These are phyloP conservation scores for Mangifera indica DNA, from an alignment of 345 rosid species.

Conservation along the genomic window DNA sequence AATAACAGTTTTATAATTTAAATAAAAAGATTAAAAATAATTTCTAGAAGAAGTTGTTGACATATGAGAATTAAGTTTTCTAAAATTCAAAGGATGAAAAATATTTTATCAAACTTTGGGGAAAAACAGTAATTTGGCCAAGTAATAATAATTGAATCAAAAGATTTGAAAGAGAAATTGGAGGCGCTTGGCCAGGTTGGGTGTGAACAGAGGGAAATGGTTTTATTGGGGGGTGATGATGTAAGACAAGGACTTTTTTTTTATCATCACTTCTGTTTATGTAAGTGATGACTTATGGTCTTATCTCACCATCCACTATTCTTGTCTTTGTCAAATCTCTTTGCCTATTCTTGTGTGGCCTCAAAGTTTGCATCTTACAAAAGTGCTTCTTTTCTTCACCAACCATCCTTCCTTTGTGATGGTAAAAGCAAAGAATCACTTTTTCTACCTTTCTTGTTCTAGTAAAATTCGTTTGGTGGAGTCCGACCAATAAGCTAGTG, in stretches of 20 bases:
- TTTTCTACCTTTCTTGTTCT: too few relatives aligned
- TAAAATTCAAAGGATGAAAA: too few relatives aligned
- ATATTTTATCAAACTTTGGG: too few relatives aligned
- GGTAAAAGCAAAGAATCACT: conserved; percentile 8
- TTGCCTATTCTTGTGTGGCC: background rate
- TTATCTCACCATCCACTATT: background rate
- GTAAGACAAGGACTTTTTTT: conserved; percentile 17
- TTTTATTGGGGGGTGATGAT: conserved; percentile 2
- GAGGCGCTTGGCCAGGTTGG: background rate
- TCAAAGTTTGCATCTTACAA: background rate
- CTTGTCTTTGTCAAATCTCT: background rate
- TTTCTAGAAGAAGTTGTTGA: too few relatives aligned
- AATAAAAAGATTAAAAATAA: too few relatives aligned
- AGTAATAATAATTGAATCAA: conserved; percentile 12
- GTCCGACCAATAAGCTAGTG: too few relatives aligned
- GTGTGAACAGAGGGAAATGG: conserved; percentile 9
- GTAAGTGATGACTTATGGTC: too few relatives aligned
- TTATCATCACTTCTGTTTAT: too few relatives aligned
- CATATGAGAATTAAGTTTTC: too few relatives aligned
- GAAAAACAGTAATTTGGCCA: too few relatives aligned
- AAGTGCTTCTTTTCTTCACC: background rate
- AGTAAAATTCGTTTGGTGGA: too few relatives aligned
- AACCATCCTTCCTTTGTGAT: background rate
- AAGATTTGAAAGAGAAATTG: conserved; percentile 15
- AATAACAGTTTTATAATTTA: too few relatives aligned